A percentile compares a stretch with the other conserved stretches of the same genome.
Conservation (phyloP, 192 early-diverging fungal species). For the Diversispora epigaea region DNA sequence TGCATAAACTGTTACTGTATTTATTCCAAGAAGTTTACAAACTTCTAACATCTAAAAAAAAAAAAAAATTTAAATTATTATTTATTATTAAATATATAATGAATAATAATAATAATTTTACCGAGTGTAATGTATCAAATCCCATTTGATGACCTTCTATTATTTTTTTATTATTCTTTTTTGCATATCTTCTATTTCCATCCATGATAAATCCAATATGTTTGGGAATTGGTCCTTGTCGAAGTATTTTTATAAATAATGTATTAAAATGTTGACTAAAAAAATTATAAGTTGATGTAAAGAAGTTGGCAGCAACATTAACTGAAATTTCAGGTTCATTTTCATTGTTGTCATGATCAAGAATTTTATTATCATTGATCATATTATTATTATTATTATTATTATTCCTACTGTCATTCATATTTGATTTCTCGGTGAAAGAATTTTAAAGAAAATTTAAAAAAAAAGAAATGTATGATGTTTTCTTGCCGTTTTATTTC, state of each 20-base stretch:
- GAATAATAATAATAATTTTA: constrained; percentile 35
- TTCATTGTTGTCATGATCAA: neutral
- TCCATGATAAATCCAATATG: constrained; percentile 98
- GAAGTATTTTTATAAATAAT: constrained; percentile 39
- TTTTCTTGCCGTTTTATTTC: no score
- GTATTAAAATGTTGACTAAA: neutral
- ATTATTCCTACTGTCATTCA: no score
- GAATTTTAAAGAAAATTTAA: no score
- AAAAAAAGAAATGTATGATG: no score
- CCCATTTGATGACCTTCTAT: constrained; percentile 79
- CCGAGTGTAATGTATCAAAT: constrained; percentile 74
- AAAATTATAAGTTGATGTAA: neutral
- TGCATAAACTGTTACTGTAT: constrained; percentile 90
- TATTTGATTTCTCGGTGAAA: no score
- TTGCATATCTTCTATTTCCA: constrained; percentile 93
- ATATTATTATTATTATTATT: no score
- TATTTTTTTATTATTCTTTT: constrained; percentile 54
- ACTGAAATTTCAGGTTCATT: neutral
- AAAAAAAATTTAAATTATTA: neutral
- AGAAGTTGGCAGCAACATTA: neutral
- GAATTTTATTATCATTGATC: no score
- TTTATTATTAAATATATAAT: constrained; percentile 10
- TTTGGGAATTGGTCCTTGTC: constrained; percentile 77
- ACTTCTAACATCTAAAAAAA: constrained; percentile 72
- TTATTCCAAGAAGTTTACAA: constrained; percentile 83